A percentile compares a stretch with the other conserved stretches of the same genome.
Conservation (phyloP, 2,329 filamentous ascomycete species). For the Colletotrichum musicola region DNA sequence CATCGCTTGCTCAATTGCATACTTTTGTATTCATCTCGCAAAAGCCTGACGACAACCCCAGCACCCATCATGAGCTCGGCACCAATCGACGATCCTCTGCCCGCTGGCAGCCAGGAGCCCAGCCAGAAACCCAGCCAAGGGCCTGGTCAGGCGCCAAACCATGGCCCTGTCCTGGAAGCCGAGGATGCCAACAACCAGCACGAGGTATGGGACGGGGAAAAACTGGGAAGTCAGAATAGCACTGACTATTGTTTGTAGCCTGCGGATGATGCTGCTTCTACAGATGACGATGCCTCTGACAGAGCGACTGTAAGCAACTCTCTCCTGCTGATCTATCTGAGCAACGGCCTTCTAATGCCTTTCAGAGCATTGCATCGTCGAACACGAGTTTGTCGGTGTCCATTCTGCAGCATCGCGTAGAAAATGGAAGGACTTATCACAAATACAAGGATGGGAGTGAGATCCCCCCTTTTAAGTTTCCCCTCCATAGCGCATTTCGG, state of each 20-base stretch:
- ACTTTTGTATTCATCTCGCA: no score
- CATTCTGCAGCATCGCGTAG: conserved; percentile 1
- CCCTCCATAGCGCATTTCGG: no score
- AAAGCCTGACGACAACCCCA: no score
- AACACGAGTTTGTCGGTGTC: conserved; percentile 8
- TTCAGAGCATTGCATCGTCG: no score
- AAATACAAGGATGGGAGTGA: conserved; percentile 44
- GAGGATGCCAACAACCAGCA: neutral
- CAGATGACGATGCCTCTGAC: neutral
- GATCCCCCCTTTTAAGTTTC: no score
- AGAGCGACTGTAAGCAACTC: neutral
- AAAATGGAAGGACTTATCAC: conserved; percentile 34
- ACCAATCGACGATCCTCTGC: neutral
- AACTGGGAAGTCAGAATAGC: no score
- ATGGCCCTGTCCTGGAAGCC: neutral
- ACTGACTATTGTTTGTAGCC: neutral
- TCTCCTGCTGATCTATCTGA: no score
- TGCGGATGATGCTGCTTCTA: neutral
- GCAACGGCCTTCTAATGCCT: no score
- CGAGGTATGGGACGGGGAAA: neutral
- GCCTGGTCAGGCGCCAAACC: neutral
- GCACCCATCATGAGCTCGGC: no score
- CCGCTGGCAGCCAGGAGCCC: no score
- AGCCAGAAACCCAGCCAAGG: no score
- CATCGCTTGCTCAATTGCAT: no score